Evolutionary conservation across 495 filamentous ascomycete genomes (phyloP), one percentile per base, ranked within the genome.

Genomic region (Hyaloscypha variabilis): DNA sequence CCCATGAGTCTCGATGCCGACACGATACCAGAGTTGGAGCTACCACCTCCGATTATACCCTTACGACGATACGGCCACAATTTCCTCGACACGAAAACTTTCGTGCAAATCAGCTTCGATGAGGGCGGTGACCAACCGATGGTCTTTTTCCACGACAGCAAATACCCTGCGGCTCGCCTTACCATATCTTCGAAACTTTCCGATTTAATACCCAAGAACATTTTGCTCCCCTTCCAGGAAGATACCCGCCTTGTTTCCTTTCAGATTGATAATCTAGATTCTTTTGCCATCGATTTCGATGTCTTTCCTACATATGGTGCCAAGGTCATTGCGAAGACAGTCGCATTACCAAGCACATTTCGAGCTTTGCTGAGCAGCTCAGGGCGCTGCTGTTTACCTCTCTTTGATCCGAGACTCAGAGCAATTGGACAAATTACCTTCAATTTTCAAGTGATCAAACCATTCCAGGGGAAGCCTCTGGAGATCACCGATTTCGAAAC

Each of bases 401-500:
- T 99, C 2, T 97, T 98, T 65, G 95, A 99, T 76, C 91, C 93
- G 19, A 87, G 95, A 28, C 82, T 99, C 55, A 88, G 94, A 46
- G 89, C 93, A n/a, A 97, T 98, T 72, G 95, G 96, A 26, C 92
- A 96, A 71, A 90, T 99, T 65, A 91, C 83, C 59, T 98, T 99
- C 81, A 87, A 91, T 66, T 96, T 90, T 67, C 94, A 97, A 74
- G 91, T 98, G 36, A 97, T 99, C 73, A 97, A 96, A 73, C 94
- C 95, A 2, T 99, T 97, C 77, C 87, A 88, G 67, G 94, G 96
- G n/a, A 89, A 90, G 66, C 92, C 96, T 2, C 78, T 98, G 42
- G 96, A 98, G 74, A 97, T 99, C 60, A 96, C 94, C 1, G 91
- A 97, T 69, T 98, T 98, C 73, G 95, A 96, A 61, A 98, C 95